Conservation (phyloP, 2,329 filamentous ascomycete genomes). For the Alternaria brassicae region DNA sequence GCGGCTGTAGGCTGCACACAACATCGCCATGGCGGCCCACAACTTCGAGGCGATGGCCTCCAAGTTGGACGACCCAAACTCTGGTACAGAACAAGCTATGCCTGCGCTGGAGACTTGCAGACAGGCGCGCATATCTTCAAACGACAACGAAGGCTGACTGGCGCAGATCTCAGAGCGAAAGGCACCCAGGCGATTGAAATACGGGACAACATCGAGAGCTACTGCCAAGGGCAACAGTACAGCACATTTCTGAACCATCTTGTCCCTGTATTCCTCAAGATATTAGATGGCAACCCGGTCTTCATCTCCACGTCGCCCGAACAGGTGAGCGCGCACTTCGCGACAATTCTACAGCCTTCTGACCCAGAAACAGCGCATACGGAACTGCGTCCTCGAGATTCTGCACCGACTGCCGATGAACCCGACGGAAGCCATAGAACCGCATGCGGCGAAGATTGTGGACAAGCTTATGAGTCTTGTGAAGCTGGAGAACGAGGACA, state of each 20-base stretch:
- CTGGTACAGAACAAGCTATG: slow-evolving; percentile 35
- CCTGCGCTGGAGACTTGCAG: background rate
- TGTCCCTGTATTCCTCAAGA: slow-evolving; percentile 86
- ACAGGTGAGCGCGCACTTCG: slow-evolving; percentile 67
- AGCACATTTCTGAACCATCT: slow-evolving; percentile 82
- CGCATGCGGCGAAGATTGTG: slow-evolving; percentile 85
- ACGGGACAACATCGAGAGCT: slow-evolving; percentile 90
- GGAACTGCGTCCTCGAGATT: slow-evolving; percentile 93
- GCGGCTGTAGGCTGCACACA: slow-evolving; percentile 36
- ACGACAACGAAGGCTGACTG: slow-evolving; percentile 25
- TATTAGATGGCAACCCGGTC: slow-evolving; percentile 83
- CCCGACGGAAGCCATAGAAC: slow-evolving; percentile 81
- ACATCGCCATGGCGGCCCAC: slow-evolving; percentile 47
- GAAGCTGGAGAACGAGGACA: slow-evolving; percentile 94
- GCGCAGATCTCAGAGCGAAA: slow-evolving; percentile 78
- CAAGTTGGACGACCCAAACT: slow-evolving; percentile 55
- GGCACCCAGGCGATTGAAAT: slow-evolving; percentile 83
- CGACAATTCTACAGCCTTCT: slow-evolving; percentile 14
- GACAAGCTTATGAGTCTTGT: slow-evolving; percentile 90
- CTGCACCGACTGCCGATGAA: slow-evolving; percentile 82
- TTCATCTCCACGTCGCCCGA: slow-evolving; percentile 91
- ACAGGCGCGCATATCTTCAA: slow-evolving; percentile 5
- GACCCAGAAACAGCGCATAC: slow-evolving; percentile 70
- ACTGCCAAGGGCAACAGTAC: slow-evolving; percentile 80
- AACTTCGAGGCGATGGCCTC: slow-evolving; percentile 57